Conservation (phyloP, 176 grass and related monocot genomes). For the Leersia perrieri region DNA sequence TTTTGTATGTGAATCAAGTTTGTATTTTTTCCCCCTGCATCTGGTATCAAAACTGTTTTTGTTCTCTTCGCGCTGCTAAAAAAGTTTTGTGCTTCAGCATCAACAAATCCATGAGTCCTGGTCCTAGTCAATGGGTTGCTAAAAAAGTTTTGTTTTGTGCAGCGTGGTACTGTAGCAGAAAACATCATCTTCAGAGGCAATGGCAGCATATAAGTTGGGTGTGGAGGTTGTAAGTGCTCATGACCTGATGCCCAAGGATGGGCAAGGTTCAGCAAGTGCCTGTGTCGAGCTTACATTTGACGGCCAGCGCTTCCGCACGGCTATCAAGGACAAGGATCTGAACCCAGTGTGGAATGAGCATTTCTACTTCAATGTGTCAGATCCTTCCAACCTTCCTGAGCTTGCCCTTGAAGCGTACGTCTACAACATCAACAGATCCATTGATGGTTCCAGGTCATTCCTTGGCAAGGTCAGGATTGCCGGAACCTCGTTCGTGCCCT, state of each 20-base stretch:
- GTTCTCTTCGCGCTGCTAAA: background rate
- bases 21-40: background rate
- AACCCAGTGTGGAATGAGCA: slow-evolving; percentile 83
- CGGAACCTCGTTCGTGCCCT: slow-evolving; percentile 88
- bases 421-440: slow-evolving; percentile 65
- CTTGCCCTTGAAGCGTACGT: slow-evolving; percentile 89
- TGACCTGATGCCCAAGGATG: slow-evolving; percentile 95
- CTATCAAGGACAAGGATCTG: slow-evolving; percentile 79
- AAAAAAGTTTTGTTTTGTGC: background rate
- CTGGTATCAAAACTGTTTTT: background rate
- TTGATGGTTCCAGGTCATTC: slow-evolving; percentile 54
- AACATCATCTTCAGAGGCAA: background rate
- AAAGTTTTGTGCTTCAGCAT: background rate
- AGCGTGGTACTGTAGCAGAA: background rate
- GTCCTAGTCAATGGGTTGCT: background rate
- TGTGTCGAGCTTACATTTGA: slow-evolving; percentile 87
- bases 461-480: slow-evolving; percentile 93
- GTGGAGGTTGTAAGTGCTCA: slow-evolving; percentile 84
- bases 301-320: slow-evolving; percentile 83
- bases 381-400: slow-evolving; percentile 67
- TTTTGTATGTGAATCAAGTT: background rate
- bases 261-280: slow-evolving; percentile 79
- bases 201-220: slow-evolving; percentile 72
- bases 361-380: slow-evolving; percentile 86
- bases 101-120: background rate